Conservation (phyloP, 352 stramenopile species). For the Phytophthora boehmeriae region DNA sequence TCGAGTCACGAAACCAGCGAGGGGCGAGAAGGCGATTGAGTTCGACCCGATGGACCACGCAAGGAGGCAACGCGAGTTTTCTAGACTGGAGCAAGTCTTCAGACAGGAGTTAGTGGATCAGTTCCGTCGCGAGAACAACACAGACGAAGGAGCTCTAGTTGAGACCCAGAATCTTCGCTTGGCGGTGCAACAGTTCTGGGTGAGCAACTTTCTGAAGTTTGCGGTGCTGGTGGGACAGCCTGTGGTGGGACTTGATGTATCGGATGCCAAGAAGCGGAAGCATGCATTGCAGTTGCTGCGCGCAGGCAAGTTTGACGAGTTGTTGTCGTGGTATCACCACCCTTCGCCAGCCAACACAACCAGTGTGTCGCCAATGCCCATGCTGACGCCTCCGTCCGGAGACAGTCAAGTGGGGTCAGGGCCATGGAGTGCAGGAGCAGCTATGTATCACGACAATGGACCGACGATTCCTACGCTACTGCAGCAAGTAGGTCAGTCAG, state of each 20-base stretch:
- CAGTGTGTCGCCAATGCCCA: conserved; percentile 44
- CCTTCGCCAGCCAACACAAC: conserved; percentile 44
- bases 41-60: conserved; percentile 76
- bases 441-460: conserved; percentile 35
- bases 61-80: conserved; percentile 74
- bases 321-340: conserved; percentile 66
- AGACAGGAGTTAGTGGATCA: conserved; percentile 83
- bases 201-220: conserved; percentile 86
- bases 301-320: conserved; percentile 76
- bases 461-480: conserved; percentile 36
- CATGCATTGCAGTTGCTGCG: conserved; percentile 76
- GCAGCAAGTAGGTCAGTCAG: conserved; percentile 23
- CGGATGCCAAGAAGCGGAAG: conserved; percentile 86
- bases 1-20: conserved; percentile 67
- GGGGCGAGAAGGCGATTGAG: conserved; percentile 67
- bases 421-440: conserved; percentile 28
- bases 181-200: conserved; percentile 88
- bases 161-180: conserved; percentile 75
- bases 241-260: conserved; percentile 75
- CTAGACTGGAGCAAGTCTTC: conserved; percentile 72
- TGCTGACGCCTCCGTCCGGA: conserved; percentile 10
- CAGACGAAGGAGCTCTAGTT: conserved; percentile 70
- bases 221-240: conserved; percentile 75
- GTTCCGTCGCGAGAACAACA: conserved; percentile 86
- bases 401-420: conserved; percentile 11